These are phyloP conservation scores for Cenchrus americanus DNA, from an alignment of 176 grass and related monocot genomes.

Conservation along the genomic window DNA sequence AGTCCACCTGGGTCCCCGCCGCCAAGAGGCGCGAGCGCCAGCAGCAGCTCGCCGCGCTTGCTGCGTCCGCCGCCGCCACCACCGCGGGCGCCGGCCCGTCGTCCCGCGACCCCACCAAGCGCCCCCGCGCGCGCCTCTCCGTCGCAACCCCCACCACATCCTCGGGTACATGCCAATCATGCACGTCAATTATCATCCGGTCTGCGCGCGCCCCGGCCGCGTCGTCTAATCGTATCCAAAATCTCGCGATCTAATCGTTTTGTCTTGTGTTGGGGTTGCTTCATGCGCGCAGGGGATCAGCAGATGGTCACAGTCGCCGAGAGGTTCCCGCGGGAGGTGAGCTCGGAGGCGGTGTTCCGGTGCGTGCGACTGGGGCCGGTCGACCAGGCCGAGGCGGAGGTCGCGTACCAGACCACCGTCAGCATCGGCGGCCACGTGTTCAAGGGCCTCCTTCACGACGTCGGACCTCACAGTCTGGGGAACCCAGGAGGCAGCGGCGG, in stretches of 20 bases:
- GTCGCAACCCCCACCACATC: slow-evolving; percentile 47
- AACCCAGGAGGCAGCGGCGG: background rate
- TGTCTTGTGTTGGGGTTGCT: background rate
- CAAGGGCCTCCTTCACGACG: slow-evolving; percentile 91
- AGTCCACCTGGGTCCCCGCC: slow-evolving; percentile 94
- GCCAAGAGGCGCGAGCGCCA: slow-evolving; percentile 87
- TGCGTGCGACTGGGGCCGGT: slow-evolving; percentile 74
- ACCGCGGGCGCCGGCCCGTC: slow-evolving; percentile 38
- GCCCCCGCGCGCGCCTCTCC: slow-evolving; percentile 36
- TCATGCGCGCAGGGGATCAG: slow-evolving; percentile 43
- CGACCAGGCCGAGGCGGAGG: slow-evolving; percentile 76
- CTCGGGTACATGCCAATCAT: slow-evolving; percentile 50
- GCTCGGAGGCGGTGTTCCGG: slow-evolving; percentile 85
- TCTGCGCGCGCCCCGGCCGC: background rate
- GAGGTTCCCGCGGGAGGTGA: slow-evolving; percentile 80
- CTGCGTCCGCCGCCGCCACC: slow-evolving; percentile 28
- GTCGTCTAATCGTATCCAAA: slow-evolving; percentile 3
- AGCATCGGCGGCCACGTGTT: slow-evolving; percentile 91
- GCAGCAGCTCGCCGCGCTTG: slow-evolving; percentile 58
- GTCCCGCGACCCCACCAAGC: slow-evolving; percentile 54
- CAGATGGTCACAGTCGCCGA: slow-evolving; percentile 56
- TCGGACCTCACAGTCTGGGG: slow-evolving; percentile 54
- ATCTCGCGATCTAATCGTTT: background rate
- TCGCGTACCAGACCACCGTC: slow-evolving; percentile 84
- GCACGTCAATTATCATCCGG: background rate